Conservation (phyloP, 1,284 basidiomycete genomes). For the Kalmanozyma brasiliensis region DNA sequence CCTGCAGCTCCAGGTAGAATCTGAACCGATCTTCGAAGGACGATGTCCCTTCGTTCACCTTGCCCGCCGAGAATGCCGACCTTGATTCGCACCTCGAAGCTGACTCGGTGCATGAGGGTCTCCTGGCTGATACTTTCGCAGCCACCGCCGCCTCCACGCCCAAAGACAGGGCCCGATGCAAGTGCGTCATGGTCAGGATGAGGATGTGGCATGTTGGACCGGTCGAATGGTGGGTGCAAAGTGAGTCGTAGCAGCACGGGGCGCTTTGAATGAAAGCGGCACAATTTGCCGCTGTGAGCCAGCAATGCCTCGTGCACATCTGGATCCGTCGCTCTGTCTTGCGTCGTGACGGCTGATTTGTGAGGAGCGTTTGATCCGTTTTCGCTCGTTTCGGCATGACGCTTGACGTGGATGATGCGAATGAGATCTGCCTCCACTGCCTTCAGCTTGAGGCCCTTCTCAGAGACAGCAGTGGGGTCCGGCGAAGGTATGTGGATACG, state of each 20-base stretch:
- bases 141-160: slow-evolving; percentile 56
- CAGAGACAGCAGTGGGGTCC: slow-evolving; percentile 36
- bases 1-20: slow-evolving; percentile 62
- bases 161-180: slow-evolving; percentile 49
- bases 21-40: slow-evolving; percentile 41
- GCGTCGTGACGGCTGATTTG: neutral
- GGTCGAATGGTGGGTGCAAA: slow-evolving; percentile 62
- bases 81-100: slow-evolving; percentile 60
- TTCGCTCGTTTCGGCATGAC: neutral
- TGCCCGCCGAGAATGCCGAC: slow-evolving; percentile 46
- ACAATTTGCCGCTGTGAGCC: slow-evolving; percentile 62
- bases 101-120: slow-evolving; percentile 62
- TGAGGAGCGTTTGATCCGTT: neutral
- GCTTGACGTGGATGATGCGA: slow-evolving; percentile 56
- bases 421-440: slow-evolving; percentile 61
- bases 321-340: neutral
- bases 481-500: slow-evolving; percentile 62
- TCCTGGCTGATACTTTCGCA: slow-evolving; percentile 66
- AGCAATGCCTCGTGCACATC: slow-evolving; percentile 52
- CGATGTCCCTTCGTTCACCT: slow-evolving; percentile 53
- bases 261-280: slow-evolving; percentile 59
- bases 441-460: slow-evolving; percentile 56
- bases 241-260: slow-evolving; percentile 56
- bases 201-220: slow-evolving; percentile 60
- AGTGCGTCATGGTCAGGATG: slow-evolving; percentile 64